Evolutionary conservation across 169 alveolate genomes (phyloP), one percentile per base, ranked within the genome.

Genomic region (Cryptosporidium viatorum): DNA sequence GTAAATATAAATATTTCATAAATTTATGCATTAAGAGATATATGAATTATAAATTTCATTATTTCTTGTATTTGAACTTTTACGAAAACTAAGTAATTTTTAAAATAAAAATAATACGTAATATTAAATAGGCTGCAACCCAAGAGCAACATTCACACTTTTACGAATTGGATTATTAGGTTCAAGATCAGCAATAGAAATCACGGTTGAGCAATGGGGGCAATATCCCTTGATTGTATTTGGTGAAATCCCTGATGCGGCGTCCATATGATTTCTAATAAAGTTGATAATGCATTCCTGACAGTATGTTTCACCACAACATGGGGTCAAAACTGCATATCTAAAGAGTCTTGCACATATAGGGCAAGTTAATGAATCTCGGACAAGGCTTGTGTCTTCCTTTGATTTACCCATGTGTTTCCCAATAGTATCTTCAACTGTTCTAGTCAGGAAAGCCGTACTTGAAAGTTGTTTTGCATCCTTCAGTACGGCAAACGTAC

Each of bases 271-370:
- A 4, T 80, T 80, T 12, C 89, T 58, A 60, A 80, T 80, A 41
- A 60, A 80, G 68, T 80, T 80, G n/a, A 80, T 80, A 23, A 80
- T 80, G 41, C 89, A 80, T 21, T 80, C 92, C 52, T 93, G 93
- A 74, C 97, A 95, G 55, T 92, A 95, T 9, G 97, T 92, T 65
- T 94, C 97, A 6, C 96, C 96, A 84, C 97, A 95, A 70, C 97
- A 95, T 21, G 93, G 93, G 50, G 96, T 84, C 1, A 95, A 85
- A 68, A 94, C 94, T 0, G 97, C 96, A 33, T 94, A 86, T 39
- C 93, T 85, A 71, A 94, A 95, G 71, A 93, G 89, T 68, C 93
- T 93, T 55, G 92, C 85, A 80, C 97, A 95, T 39, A 94, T 85
- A 14, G 92, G 92, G 70, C 97, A 95, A 65, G 93, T 92, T 7